Percentiles rank a stretch among this genome's conserved stretches.
These are phyloP conservation scores for Botrytis elliptica DNA, from an alignment of 2,329 filamentous ascomycete genomes.

Conservation along the genomic window DNA sequence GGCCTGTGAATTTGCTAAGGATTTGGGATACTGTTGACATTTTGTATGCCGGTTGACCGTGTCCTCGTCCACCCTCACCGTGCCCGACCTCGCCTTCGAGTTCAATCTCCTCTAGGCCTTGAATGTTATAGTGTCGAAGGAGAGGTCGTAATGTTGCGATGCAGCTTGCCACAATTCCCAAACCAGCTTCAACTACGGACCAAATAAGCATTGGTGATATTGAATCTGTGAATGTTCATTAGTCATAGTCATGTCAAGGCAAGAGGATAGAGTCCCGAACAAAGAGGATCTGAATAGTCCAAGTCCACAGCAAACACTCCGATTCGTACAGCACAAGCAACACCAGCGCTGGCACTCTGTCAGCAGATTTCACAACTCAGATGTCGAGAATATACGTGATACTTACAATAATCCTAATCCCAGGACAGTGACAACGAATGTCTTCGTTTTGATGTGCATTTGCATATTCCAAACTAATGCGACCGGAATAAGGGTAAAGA, in stretches of 20 bases:
- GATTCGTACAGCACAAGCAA: constrained; percentile 13
- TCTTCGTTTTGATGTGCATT: constrained; percentile 19
- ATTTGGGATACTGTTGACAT: constrained; percentile 21
- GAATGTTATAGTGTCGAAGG: constrained; percentile 10
- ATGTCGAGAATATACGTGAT: too few relatives aligned
- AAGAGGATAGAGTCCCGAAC: not conserved
- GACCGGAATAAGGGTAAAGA: constrained; percentile 15
- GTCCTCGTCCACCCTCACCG: not conserved
- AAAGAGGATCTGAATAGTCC: constrained; percentile 18
- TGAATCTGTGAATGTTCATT: constrained; percentile 9
- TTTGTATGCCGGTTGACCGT: not conserved
- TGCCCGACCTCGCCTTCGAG: not conserved
- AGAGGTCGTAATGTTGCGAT: constrained; percentile 20
- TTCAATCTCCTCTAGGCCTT: constrained; percentile 11
- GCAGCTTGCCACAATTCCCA: constrained; percentile 18
- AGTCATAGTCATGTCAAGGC: not conserved
- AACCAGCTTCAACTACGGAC: constrained; percentile 17
- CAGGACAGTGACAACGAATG: constrained; percentile 7
- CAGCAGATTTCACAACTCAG: not conserved
- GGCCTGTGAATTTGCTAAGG: constrained; percentile 5
- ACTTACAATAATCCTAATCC: constrained; percentile 21
- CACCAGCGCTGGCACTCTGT: not conserved
- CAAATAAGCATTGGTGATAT: constrained; percentile 18
- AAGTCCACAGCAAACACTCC: constrained; percentile 9
- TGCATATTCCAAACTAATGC: constrained; percentile 21